phyloP scores from a whole-genome alignment of 306 rosid species.

The Cyclanthera cordifolia region DNA sequence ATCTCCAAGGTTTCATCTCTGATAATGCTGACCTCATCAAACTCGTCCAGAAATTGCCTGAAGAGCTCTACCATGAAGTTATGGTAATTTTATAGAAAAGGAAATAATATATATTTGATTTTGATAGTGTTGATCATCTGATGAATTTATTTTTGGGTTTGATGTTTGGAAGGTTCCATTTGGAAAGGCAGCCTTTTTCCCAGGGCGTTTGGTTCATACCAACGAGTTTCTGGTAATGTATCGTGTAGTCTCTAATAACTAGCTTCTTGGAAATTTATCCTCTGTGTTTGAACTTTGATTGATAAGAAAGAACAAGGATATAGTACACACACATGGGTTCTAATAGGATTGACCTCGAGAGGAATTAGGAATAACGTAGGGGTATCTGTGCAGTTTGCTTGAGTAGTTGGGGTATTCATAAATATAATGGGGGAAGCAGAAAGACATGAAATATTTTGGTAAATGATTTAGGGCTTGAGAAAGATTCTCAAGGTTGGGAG shows the following conservation, averaged over 20 bases:
- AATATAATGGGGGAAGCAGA: no score
- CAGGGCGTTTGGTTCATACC: conserved; percentile 82
- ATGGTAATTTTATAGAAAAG: conserved; percentile 30
- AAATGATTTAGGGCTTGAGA: no score
- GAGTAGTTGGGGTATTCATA: no score
- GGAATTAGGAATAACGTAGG: no score
- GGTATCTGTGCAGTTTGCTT: no score
- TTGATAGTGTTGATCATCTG: not conserved
- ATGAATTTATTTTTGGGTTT: not conserved
- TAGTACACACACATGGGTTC: no score
- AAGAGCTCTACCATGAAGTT: conserved; percentile 61
- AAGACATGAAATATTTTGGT: no score
- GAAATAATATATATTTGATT: not conserved
- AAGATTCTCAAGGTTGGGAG: no score
- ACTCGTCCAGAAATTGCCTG: conserved; percentile 72
- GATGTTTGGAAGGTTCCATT: conserved; percentile 55
- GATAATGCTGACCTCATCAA: conserved; percentile 56
- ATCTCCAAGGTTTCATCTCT: conserved; percentile 39
- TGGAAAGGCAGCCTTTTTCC: conserved; percentile 91
- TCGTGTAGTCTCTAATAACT: no score
- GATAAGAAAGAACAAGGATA: not conserved
- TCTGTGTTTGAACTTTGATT: not conserved
- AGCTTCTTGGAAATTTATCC: not conserved
- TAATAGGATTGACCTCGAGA: no score
- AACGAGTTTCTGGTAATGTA: conserved; percentile 62